Evolutionary conservation across 495 filamentous ascomycete species (phyloP).

Genomic region (Neohortaea acidophila): DNA sequence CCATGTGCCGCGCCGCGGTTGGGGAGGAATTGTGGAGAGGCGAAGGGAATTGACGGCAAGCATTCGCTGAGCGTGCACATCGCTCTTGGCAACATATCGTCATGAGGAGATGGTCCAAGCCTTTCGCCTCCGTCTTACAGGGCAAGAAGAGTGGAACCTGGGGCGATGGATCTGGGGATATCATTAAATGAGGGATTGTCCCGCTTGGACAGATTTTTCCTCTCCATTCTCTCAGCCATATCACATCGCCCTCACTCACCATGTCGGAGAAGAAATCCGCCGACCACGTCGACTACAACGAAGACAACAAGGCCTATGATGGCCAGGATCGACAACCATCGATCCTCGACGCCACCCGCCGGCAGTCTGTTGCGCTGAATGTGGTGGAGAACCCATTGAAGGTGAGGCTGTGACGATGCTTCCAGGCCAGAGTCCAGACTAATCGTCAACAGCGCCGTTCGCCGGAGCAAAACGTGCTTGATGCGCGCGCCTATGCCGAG

Average conservation of each 20-base stretch:
- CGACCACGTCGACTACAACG: neutral
- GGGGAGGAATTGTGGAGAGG: no score
- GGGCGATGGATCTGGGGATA: no score
- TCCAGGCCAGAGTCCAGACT: neutral
- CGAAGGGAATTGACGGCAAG: no score
- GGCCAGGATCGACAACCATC: neutral
- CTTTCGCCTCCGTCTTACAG: no score
- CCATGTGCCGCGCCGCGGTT: no score
- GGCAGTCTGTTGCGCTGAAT: slow-evolving; percentile 25
- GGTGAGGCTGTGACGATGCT: slow-evolving; percentile 20
- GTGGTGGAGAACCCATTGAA: slow-evolving; percentile 32
- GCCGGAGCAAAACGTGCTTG: slow-evolving; percentile 21
- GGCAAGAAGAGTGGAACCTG: no score
- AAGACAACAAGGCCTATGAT: neutral
- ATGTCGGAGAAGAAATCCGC: slow-evolving; percentile 2
- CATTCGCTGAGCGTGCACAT: no score
- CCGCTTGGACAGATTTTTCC: no score
- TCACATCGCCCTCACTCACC: neutral
- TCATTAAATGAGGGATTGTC: no score
- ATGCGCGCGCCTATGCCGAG: slow-evolving; percentile 31
- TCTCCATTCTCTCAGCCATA: no score
- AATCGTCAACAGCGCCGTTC: slow-evolving; percentile 22
- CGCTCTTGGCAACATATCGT: no score
- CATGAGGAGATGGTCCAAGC: no score
- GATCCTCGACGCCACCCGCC: slow-evolving; percentile 2